These are phyloP conservation scores for Sequoia sempervirens DNA, from an alignment of 75 land plant genomes.

Conservation along the genomic window DNA sequence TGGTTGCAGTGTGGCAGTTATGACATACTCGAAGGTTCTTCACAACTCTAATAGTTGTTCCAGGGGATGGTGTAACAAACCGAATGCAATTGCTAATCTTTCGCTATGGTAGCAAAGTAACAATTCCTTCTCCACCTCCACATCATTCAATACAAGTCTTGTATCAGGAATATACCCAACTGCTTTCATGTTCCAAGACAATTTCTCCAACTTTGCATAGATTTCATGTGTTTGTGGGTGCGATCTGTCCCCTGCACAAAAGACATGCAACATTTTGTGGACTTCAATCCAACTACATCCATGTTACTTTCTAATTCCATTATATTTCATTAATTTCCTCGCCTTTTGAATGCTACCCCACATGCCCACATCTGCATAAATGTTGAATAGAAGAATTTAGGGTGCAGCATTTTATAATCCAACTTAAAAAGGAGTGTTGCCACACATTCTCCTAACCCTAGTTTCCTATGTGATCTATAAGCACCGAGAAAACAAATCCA, in stretches of 20 bases:
- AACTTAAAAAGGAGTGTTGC: slow-evolving; percentile 7
- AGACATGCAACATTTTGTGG: too few species aligned
- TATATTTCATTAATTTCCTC: not conserved
- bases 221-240: too few species aligned
- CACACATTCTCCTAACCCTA: slow-evolving; percentile 9
- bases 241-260: too few species aligned
- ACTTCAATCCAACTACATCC: too few species aligned
- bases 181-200: too few species aligned
- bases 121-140: not conserved
- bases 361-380: slow-evolving; percentile 9
- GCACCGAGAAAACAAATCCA: slow-evolving; percentile 12
- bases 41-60: too few species aligned
- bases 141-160: not conserved
- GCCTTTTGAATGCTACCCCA: not conserved
- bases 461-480: slow-evolving; percentile 8
- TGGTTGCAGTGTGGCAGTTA: not conserved
- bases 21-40: not conserved
- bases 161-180: too few species aligned
- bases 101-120: not conserved
- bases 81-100: too few species aligned
- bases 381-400: slow-evolving; percentile 4
- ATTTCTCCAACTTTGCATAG: too few species aligned
- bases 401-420: not conserved
- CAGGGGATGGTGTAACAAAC: too few species aligned
- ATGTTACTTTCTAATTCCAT: not conserved